Percentiles rank a stretch among this genome's conserved stretches.
Evolutionary conservation across 345 rosid genomes (phyloP).

Genomic region (Trapa incisa): DNA sequence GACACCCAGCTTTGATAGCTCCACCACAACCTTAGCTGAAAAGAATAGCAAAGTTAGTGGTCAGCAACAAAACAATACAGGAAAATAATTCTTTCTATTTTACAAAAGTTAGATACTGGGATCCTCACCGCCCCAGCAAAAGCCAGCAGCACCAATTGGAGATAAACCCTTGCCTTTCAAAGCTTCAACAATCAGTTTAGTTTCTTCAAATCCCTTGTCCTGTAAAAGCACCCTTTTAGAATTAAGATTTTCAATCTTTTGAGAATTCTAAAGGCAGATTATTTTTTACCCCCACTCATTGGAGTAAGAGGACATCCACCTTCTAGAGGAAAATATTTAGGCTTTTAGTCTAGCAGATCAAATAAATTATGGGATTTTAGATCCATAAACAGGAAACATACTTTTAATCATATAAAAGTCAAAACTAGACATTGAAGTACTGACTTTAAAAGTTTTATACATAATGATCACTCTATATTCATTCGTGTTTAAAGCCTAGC

Average conservation of each 20-base stretch:
- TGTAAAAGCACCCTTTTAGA: slow-evolving; percentile 1
- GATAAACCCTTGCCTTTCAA: slow-evolving; percentile 45
- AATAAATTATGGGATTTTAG: not conserved
- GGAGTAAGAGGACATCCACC: not conserved
- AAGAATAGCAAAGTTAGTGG: not conserved
- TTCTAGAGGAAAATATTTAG: not conserved
- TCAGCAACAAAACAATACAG: not conserved
- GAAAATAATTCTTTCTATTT: not conserved
- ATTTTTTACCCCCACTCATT: too few relatives aligned
- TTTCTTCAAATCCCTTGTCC: slow-evolving; percentile 70
- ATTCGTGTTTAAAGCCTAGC: not conserved
- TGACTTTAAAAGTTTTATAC: not conserved
- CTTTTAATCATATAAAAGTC: not conserved
- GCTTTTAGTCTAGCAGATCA: not conserved
- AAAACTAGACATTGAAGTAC: not conserved
- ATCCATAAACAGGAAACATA: not conserved
- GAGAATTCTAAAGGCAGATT: too few relatives aligned
- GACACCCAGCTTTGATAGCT: slow-evolving; percentile 36
- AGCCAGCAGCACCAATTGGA: slow-evolving; percentile 35
- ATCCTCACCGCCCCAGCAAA: slow-evolving; percentile 37
- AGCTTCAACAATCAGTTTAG: slow-evolving; percentile 46
- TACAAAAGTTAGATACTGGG: not conserved
- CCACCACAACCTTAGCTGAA: slow-evolving; percentile 70
- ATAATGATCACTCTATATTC: not conserved
- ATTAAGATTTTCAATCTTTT: too few relatives aligned